These are phyloP conservation scores for Aspergillus sp. DNA, from an alignment of 2,329 filamentous ascomycete species.

Conservation along the genomic window DNA sequence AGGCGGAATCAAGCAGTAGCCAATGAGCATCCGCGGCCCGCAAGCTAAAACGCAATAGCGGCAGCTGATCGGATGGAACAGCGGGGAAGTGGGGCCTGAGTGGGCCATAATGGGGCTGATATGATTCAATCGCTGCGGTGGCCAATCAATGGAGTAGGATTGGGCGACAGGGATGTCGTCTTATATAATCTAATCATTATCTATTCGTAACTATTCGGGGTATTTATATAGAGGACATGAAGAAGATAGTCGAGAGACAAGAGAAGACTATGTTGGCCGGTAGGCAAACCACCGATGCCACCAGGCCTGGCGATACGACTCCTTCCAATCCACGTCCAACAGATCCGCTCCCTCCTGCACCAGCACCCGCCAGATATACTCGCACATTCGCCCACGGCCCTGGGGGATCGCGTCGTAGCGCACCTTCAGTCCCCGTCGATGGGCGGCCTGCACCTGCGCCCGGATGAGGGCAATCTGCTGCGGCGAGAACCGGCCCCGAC, in stretches of 20 bases:
- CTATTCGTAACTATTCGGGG: too few relatives aligned
- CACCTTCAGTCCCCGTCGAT: conserved; percentile 8
- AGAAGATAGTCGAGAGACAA: not conserved
- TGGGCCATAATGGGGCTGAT: too few relatives aligned
- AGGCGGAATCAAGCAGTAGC: conserved; percentile 2
- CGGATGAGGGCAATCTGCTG: conserved; percentile 12
- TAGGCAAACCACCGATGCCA: conserved; percentile 2
- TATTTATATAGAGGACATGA: too few relatives aligned
- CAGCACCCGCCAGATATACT: conserved; percentile 9
- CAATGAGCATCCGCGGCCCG: not conserved
- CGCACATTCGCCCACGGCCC: conserved; percentile 2
- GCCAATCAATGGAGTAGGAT: too few relatives aligned
- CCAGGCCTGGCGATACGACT: not conserved
- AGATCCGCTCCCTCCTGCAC: conserved; percentile 13
- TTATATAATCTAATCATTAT: too few relatives aligned
- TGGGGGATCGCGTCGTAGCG: conserved; percentile 11
- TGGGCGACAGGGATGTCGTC: too few relatives aligned
- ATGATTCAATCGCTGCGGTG: too few relatives aligned
- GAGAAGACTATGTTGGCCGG: not conserved
- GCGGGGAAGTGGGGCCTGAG: not conserved
- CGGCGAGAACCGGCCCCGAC: conserved; percentile 10
- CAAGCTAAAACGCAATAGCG: not conserved
- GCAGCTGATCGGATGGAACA: not conserved
- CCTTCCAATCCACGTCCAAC: conserved; percentile 11
- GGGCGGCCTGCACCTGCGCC: conserved; percentile 11